Base-by-base conservation (phyloP, 306 rosid genomes). In the Nissolia schottii region DNA sequence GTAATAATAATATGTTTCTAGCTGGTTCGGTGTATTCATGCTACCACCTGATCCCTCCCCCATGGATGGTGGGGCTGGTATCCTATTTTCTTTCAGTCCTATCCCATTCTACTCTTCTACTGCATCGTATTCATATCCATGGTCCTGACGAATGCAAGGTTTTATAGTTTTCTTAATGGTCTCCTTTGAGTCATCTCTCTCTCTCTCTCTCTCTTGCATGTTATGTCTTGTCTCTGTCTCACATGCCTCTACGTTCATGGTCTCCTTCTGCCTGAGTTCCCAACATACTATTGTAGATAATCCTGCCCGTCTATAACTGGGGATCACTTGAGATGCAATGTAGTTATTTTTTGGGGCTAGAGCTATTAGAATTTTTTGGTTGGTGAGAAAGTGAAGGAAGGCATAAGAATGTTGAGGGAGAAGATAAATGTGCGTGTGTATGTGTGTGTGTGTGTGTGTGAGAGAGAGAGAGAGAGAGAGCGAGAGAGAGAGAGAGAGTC, bases 1-100 rank as follows among this genome's bases (percentile, higher is more conserved):
- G 89, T 85, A 82, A 64, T 67, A 49, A 43, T 73, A 19, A 1
- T 45, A 45, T 69, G 84, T 28, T 51, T 76, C 41, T 9, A 22
- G 24, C 55, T 70, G 54, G 29, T 55, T 34, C 0, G 18, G 27
- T 13, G 60, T 29, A 60, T 34, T 32, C 2, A 1, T 50, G 63
- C 15, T 27, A 74, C 50, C 49, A 56, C 74, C 69, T 65, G 32
- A 46, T 45, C 27, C 22, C 41, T 43, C 16, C 19, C 49, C 75
- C 67, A 16, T 40, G 73, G 69, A 48, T 51, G 16, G 71, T 27
- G 56, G n/a, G 27, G 49, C 48, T 64, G 40, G 34, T 49, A 67
- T 59, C 16, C 14, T 29, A 4, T 19, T 19, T 38, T 40, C 9
- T 19, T 10, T 4, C 3, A 16, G 4, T 16, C 1, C 40, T 46